Conservation (phyloP, 768 basidiomycete genomes). For the Pholiota molesta region DNA sequence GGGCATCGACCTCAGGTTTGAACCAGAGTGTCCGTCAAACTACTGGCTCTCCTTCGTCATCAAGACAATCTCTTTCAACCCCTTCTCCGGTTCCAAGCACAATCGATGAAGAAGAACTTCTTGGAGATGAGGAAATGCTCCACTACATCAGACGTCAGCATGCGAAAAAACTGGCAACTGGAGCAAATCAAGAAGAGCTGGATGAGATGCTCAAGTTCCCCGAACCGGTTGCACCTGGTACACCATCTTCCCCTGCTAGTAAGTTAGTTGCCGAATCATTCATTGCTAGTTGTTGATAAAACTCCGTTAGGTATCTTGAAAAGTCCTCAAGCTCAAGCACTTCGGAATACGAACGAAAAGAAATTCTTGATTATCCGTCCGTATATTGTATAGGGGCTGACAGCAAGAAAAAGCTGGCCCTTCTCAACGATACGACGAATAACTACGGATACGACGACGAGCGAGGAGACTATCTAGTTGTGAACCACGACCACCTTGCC, state of each 20-base stretch:
- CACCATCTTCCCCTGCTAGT: constrained; percentile 73
- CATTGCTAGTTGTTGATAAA: constrained; percentile 2
- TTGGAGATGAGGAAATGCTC: constrained; percentile 97
- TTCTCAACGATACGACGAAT: constrained; percentile 70
- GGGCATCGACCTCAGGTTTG: constrained; percentile 53
- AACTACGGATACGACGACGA: constrained; percentile 99
- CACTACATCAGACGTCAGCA: constrained; percentile 91
- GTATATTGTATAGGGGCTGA: constrained; percentile 83
- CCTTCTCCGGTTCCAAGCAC: constrained; percentile 82
- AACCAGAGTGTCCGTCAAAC: constrained; percentile 56
- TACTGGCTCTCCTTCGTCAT: constrained; percentile 65
- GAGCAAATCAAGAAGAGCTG: constrained; percentile 84
- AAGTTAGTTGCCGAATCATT: constrained; percentile 29
- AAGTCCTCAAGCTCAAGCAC: constrained; percentile 63
- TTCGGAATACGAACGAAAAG: constrained; percentile 92
- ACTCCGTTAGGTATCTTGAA: constrained; percentile 59
- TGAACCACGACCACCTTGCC: constrained; percentile 89
- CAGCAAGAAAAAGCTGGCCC: constrained; percentile 84
- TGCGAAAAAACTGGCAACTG: constrained; percentile 81
- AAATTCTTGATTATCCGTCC: constrained; percentile 84
- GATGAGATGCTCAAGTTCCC: constrained; percentile 92
- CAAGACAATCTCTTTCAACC: constrained; percentile 76
- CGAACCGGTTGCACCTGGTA: constrained; percentile 77
- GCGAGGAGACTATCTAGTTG: constrained; percentile 93
- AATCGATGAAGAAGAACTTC: constrained; percentile 82